Percentiles rank a stretch among this genome's conserved stretches.
Evolutionary conservation across 192 early-diverging fungal species (phyloP).

Genomic region (Gryganskiella cystojenkinii): DNA sequence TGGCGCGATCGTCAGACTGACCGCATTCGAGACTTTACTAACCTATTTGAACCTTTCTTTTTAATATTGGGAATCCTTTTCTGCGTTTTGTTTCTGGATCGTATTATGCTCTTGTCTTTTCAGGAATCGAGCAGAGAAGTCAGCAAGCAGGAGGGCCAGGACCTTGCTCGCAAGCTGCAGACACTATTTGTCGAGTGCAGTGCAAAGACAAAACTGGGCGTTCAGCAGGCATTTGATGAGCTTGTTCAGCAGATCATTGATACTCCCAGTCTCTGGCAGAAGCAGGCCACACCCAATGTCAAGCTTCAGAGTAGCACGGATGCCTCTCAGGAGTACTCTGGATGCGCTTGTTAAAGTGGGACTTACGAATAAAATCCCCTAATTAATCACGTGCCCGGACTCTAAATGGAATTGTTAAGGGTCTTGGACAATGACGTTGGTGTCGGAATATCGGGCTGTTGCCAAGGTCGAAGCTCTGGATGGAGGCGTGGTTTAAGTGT

Average conservation of each 20-base stretch:
- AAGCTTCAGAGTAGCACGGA: constrained; percentile 29
- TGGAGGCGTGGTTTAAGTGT: too few relatives aligned
- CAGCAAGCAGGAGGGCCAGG: constrained; percentile 86
- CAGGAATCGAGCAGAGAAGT: constrained; percentile 77
- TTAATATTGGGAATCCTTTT: neutral
- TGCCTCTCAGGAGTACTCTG: constrained; percentile 26
- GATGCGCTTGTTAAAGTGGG: constrained; percentile 27
- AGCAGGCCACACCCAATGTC: constrained; percentile 43
- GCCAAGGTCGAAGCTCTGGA: too few relatives aligned
- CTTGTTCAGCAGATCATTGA: constrained; percentile 87
- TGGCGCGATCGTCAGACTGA: constrained; percentile 22
- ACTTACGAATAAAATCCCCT: neutral
- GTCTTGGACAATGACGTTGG: too few relatives aligned
- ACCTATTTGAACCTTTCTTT: neutral
- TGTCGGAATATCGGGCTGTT: too few relatives aligned
- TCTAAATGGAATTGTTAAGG: neutral
- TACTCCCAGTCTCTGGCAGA: constrained; percentile 50
- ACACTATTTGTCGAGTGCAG: constrained; percentile 97
- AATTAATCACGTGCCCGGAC: too few relatives aligned
- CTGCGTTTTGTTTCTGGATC: neutral
- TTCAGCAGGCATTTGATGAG: constrained; percentile 94
- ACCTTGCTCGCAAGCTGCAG: constrained; percentile 89
- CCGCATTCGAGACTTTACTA: too few relatives aligned
- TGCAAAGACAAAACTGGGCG: constrained; percentile 93
- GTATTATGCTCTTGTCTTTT: neutral